A percentile compares a stretch with the other conserved stretches of the same genome.
These are phyloP conservation scores for Aspergillus neotritici DNA, from an alignment of 2,329 filamentous ascomycete species.

Conservation along the genomic window DNA sequence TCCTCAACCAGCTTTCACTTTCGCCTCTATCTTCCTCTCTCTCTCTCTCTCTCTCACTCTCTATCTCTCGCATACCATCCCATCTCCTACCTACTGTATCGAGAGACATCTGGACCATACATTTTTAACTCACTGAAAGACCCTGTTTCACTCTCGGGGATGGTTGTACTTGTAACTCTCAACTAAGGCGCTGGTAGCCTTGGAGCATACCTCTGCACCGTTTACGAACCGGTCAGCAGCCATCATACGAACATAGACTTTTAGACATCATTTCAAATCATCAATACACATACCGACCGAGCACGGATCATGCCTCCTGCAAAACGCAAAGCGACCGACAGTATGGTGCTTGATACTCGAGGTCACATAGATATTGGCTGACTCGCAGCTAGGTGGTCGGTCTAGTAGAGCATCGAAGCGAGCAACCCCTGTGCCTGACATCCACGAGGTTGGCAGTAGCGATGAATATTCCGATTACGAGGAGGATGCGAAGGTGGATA, in stretches of 20 bases:
- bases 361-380: conserved; percentile 22
- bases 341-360: conserved; percentile 35
- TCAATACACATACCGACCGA: conserved; percentile 3
- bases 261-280: conserved; percentile 7
- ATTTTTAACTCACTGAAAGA: not conserved
- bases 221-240: conserved; percentile 1
- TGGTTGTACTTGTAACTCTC: conserved; percentile 5
- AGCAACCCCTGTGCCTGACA: conserved; percentile 41
- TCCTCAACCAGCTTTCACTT: conserved; percentile 1
- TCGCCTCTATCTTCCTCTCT: not conserved
- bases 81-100: not conserved
- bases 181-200: conserved; percentile 20
- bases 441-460: conserved; percentile 46
- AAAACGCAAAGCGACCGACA: conserved; percentile 62
- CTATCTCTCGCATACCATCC: not conserved
- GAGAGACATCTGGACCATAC: not conserved
- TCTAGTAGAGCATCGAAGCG: conserved; percentile 45
- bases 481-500: conserved; percentile 44
- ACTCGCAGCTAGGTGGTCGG: conserved; percentile 37
- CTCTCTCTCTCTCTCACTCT: not conserved
- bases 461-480: conserved; percentile 55
- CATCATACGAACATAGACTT: conserved; percentile 12
- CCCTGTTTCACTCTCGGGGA: no score
- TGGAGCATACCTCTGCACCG: conserved; percentile 6
- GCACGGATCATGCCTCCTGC: conserved; percentile 52